phyloP scores from a whole-genome alignment of 495 filamentous ascomycete species.

The Neurospora sp. region DNA sequence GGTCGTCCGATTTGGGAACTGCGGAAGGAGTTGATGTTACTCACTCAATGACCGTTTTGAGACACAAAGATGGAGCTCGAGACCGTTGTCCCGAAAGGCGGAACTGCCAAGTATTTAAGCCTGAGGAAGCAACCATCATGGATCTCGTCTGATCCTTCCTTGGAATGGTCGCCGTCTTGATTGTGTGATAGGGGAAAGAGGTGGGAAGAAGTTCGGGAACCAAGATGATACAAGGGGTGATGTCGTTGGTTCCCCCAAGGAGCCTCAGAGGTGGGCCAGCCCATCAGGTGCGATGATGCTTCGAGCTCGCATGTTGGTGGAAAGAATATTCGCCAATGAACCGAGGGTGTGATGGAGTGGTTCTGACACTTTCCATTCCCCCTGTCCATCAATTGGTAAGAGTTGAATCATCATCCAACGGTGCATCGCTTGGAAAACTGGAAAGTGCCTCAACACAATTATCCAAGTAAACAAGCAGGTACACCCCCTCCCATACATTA shows the following conservation, averaged over 20 bases:
- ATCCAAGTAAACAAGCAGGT: not conserved
- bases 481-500: not conserved
- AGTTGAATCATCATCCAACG: not conserved
- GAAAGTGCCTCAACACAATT: not conserved
- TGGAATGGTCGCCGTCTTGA: not conserved
- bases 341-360: not conserved
- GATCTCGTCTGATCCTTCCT: not conserved
- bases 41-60: not conserved
- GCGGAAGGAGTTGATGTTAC: not conserved
- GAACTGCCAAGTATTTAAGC: not conserved
- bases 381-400: not conserved
- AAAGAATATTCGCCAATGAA: not conserved
- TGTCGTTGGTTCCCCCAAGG: not conserved
- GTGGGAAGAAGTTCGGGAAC: too few relatives aligned
- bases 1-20: too few relatives aligned
- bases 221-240: not conserved
- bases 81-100: not conserved
- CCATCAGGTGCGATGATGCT: not conserved
- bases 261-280: not conserved
- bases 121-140: not conserved
- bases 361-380: not conserved
- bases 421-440: not conserved
- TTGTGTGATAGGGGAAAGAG: not conserved
- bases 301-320: not conserved
- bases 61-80: not conserved